A percentile compares a stretch with the other conserved stretches of the same genome.
Conservation (phyloP, 2,329 filamentous ascomycete species). For the Diaporthe amygdali region DNA sequence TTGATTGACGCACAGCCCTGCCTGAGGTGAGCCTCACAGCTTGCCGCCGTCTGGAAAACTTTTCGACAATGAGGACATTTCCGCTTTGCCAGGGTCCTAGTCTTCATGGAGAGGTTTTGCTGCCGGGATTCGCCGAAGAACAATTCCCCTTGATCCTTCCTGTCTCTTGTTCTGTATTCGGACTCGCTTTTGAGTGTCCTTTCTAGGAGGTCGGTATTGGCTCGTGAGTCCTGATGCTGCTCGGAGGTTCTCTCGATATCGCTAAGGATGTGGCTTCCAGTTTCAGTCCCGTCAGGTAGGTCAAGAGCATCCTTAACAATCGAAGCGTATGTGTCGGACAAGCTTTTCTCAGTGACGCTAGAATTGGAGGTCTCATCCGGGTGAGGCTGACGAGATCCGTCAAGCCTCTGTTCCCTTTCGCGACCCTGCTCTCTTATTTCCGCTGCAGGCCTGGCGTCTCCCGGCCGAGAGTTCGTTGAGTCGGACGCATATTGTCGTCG, state of each 20-base stretch:
- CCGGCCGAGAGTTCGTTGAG: neutral
- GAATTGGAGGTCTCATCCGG: neutral
- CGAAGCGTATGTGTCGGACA: neutral
- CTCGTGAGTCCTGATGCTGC: neutral
- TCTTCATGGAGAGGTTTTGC: neutral
- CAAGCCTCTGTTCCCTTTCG: neutral
- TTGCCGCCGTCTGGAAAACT: neutral
- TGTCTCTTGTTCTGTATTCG: neutral
- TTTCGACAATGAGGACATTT: constrained; percentile 1
- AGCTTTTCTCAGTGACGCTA: neutral
- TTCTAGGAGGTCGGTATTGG: neutral
- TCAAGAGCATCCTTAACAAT: neutral
- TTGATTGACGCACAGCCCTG: neutral
- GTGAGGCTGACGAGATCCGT: neutral
- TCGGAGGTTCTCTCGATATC: neutral
- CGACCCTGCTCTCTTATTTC: neutral
- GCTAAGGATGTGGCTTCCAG: neutral
- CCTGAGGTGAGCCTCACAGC: neutral
- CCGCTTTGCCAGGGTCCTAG: neutral
- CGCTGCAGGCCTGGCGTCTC: neutral
- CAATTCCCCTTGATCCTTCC: too few relatives aligned
- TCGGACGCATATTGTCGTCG: constrained; percentile 24
- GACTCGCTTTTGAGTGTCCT: neutral
- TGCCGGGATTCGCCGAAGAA: neutral
- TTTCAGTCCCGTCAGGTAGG: neutral